Percentiles rank a stretch among this genome's conserved stretches.
These are phyloP conservation scores for Powellomyces hirtus DNA, from an alignment of 192 early-diverging fungal genomes.

Conservation along the genomic window DNA sequence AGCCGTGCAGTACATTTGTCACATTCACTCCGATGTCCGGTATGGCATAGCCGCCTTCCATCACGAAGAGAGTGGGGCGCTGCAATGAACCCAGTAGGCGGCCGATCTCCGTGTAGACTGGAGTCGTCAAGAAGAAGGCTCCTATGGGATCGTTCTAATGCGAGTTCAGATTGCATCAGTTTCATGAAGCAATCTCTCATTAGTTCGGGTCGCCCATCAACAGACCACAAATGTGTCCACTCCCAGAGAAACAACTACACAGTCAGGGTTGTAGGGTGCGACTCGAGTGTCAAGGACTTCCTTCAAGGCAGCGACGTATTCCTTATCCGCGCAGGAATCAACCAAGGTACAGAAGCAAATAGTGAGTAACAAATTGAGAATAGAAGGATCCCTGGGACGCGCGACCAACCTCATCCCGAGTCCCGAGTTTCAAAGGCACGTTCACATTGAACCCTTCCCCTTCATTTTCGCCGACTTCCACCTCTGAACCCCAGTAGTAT, in stretches of 20 bases:
- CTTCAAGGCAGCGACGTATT: slow-evolving; percentile 51
- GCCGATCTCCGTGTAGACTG: slow-evolving; percentile 32
- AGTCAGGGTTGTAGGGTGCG: slow-evolving; percentile 48
- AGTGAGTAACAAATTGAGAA: not conserved
- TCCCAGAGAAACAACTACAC: slow-evolving; percentile 63
- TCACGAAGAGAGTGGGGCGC: slow-evolving; percentile 34
- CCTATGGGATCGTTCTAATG: slow-evolving; percentile 39
- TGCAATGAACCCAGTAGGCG: slow-evolving; percentile 7
- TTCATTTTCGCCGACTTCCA: slow-evolving; percentile 57
- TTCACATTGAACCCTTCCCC: slow-evolving; percentile 70
- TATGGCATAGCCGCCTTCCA: slow-evolving; percentile 40
- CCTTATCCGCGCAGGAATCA: too few relatives aligned
- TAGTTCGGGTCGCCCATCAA: too few relatives aligned
- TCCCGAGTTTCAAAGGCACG: slow-evolving; percentile 54
- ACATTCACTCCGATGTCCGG: slow-evolving; percentile 27
- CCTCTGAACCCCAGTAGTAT: slow-evolving; percentile 56
- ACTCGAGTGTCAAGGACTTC: slow-evolving; percentile 45
- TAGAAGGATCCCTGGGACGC: not conserved
- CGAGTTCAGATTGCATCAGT: too few relatives aligned
- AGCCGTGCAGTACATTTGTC: slow-evolving; percentile 26
- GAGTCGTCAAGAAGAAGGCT: slow-evolving; percentile 27
- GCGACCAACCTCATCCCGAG: slow-evolving; percentile 46
- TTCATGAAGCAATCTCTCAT: too few relatives aligned
- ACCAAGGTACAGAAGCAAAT: not conserved
- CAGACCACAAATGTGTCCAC: slow-evolving; percentile 58